Evolutionary conservation across 1,284 basidiomycete species (phyloP).

Genomic region (Ganoderma multipileum): DNA sequence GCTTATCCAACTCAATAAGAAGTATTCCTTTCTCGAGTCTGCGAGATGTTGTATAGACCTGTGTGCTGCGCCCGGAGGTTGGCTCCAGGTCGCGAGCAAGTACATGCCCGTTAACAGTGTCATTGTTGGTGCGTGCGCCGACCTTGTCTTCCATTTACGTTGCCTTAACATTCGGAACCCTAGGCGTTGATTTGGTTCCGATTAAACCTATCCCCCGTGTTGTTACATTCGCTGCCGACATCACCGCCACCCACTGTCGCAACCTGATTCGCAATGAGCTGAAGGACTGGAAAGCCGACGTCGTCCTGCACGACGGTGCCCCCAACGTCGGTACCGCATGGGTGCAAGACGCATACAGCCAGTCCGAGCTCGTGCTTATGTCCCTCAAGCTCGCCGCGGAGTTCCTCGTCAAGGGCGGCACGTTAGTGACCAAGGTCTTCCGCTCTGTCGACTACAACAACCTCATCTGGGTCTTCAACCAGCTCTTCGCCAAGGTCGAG

Average conservation of each 20-base stretch:
- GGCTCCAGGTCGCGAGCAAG: conserved; percentile 98
- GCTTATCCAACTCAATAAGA: conserved; percentile 98
- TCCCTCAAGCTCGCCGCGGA: conserved; percentile 97
- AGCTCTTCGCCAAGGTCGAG: conserved; percentile 96
- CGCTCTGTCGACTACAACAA: conserved; percentile 99
- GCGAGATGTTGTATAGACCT: conserved; percentile 97
- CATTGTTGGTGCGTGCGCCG: conserved; percentile 80
- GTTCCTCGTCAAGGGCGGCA: conserved; percentile 93
- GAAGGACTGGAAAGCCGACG: conserved; percentile 99
- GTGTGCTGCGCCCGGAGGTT: conserved; percentile 98
- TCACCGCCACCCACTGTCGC: conserved; percentile 93
- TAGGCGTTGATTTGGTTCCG: conserved; percentile 93
- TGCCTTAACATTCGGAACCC: background rate
- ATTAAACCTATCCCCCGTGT: conserved; percentile 97
- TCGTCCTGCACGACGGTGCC: conserved; percentile 99
- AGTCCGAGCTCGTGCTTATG: conserved; percentile 97
- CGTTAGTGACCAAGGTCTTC: conserved; percentile 99
- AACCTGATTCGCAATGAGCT: conserved; percentile 87
- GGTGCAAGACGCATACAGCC: conserved; percentile 98
- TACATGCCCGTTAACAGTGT: conserved; percentile 97
- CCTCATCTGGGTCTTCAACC: conserved; percentile 98
- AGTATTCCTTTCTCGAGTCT: conserved; percentile 91
- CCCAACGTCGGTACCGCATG: conserved; percentile 99
- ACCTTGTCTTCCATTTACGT: conserved; percentile 21
- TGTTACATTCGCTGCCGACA: conserved; percentile 93